Evolutionary conservation across 306 rosid species (phyloP).

Genomic region (Lupinus albus): DNA sequence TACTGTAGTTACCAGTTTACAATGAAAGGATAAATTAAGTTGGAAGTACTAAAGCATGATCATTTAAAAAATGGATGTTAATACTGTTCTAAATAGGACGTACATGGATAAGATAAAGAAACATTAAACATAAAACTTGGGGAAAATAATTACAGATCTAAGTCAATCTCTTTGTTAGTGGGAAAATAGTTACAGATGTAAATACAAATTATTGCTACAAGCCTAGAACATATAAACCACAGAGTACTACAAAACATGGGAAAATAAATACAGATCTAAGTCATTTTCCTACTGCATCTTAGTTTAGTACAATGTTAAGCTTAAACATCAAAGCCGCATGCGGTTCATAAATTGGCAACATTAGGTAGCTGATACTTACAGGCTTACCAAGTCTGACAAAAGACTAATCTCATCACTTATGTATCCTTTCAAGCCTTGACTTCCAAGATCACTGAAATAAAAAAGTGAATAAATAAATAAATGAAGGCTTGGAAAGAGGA

Average conservation of each 20-base stretch:
- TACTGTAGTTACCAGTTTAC: constrained; percentile 2
- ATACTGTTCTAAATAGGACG: constrained; percentile 6
- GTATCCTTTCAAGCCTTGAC: constrained; percentile 87
- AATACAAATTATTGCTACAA: background rate
- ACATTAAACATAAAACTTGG: background rate
- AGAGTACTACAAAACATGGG: background rate
- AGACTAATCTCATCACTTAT: constrained; percentile 78
- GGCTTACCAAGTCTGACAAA: constrained; percentile 83
- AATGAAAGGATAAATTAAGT: background rate
- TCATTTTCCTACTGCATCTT: constrained; percentile 21
- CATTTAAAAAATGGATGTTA: background rate
- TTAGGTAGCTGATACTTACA: constrained; percentile 69
- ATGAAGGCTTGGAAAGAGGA: background rate
- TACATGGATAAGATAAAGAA: background rate
- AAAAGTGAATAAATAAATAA: background rate
- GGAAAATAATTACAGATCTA: background rate
- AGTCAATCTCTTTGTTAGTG: background rate
- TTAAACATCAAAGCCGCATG: background rate
- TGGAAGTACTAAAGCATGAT: constrained; percentile 15
- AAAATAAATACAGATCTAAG: background rate
- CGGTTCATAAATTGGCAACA: constrained; percentile 1
- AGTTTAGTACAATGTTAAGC: background rate
- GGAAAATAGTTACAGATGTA: background rate
- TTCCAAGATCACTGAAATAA: constrained; percentile 83
- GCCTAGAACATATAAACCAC: background rate